phyloP scores from a whole-genome alignment of 2,329 filamentous ascomycete genomes.

The Paecilomyces niveus region DNA sequence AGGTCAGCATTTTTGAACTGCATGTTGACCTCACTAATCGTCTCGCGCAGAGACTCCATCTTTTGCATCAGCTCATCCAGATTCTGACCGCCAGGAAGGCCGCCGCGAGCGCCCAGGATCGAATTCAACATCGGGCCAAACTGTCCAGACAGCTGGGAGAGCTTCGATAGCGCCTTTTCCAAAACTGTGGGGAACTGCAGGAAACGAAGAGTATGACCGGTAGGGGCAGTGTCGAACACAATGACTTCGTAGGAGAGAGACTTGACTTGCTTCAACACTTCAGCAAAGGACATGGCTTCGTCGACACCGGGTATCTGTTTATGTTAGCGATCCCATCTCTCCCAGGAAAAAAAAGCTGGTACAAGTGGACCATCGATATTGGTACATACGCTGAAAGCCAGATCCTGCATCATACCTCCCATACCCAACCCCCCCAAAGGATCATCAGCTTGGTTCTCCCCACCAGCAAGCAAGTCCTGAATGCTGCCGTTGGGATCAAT shows the following conservation, averaged over 20 bases:
- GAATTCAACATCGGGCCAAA: conserved; percentile 95
- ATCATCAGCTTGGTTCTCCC: conserved; percentile 54
- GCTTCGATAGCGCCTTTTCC: conserved; percentile 96
- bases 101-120: conserved; percentile 70
- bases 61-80: conserved; percentile 89
- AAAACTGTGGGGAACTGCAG: conserved; percentile 96
- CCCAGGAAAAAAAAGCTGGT: conserved; percentile 1
- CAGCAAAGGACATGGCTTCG: conserved; percentile 98
- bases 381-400: conserved; percentile 73
- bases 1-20: conserved; percentile 97
- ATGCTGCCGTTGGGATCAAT: conserved; percentile 98
- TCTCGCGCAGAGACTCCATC: conserved; percentile 86
- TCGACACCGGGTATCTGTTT: conserved; percentile 96
- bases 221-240: conserved; percentile 97
- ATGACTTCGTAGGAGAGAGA: conserved; percentile 98
- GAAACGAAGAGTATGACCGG: conserved; percentile 96
- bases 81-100: conserved; percentile 84
- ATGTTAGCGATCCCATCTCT: conserved; percentile 2
- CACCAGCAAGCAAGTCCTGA: conserved; percentile 83
- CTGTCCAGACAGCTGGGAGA: conserved; percentile 86
- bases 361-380: background rate
- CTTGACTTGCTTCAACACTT: conserved; percentile 98
- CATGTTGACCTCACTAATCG: conserved; percentile 90
- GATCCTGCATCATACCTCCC: conserved; percentile 96
- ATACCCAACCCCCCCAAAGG: conserved; percentile 64